Evolutionary conservation across 495 filamentous ascomycete species (phyloP), one percentile per base, ranked within the genome.

Genomic region (Niebla homalea): DNA sequence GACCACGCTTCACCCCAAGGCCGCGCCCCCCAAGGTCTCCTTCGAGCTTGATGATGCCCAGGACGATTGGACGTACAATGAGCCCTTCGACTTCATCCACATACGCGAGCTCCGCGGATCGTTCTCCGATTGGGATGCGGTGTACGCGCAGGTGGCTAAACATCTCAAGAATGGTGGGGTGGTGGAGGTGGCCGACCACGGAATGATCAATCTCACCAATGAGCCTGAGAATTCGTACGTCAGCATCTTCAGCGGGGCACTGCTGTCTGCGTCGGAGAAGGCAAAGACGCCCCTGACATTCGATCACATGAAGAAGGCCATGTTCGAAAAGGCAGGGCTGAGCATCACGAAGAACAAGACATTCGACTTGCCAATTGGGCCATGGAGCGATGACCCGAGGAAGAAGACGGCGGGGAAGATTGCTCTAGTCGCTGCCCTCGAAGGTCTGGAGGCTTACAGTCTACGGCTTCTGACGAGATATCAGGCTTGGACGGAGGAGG

Each of bases 11-110:
- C 59, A 54, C 21, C 56, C 54, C 36, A 48, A 39, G 22, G 55
- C 50, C 23, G 60, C 70, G 43, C 76, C 82, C 35, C 73, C 74
- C 32, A 87, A 85, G 56, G 70, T 85, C 41, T 79, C 70, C 57
- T 85, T 85, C 61, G 79, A 85, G 61, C 73, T 87, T 23, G 80
- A 84, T 53, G 76, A 85, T 54, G 81, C 81, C 43, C 75, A 72
- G 36, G 55, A 68, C 6, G 67, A 72, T 40, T 81, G 76, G 77
- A 66, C 69, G 5, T 77, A 70, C 52, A 67, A 68, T 29, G 63
- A 80, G 29, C 63, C 74, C 11, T 83, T 83, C 53, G 81, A 87
- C 54, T 62, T 84, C 21, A 72, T 85, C 35, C 82, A 85, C 58
- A 58, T 85, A 16, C 78, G 83, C 36, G 69, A 72, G 40, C 68